These are phyloP conservation scores for Auriscalpium orientale DNA, from an alignment of 768 basidiomycete genomes.

Conservation along the genomic window DNA sequence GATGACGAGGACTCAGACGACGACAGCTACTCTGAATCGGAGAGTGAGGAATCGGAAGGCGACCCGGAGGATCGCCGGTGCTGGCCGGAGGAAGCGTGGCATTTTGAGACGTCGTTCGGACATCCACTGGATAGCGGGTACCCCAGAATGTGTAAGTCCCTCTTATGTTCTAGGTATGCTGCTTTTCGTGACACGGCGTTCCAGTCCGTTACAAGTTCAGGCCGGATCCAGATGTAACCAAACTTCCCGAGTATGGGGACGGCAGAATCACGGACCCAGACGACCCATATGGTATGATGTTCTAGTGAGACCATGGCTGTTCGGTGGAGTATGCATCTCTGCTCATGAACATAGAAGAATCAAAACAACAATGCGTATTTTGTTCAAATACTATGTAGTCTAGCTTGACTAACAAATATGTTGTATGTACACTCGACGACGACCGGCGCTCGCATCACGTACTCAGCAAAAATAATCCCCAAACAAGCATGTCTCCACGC, in stretches of 20 bases:
- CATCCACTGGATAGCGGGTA: slow-evolving; percentile 29
- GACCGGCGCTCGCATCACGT: too few species aligned
- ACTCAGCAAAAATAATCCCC: too few species aligned
- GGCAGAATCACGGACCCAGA: background rate
- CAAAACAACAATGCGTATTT: too few species aligned
- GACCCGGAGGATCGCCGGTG: slow-evolving; percentile 13
- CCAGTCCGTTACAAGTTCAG: background rate
- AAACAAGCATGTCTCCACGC: too few species aligned
- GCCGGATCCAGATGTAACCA: background rate
- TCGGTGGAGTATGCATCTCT: too few species aligned
- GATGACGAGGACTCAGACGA: slow-evolving; percentile 16
- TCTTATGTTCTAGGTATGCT: background rate
- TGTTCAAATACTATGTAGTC: too few species aligned
- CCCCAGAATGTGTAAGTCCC: slow-evolving; percentile 27
- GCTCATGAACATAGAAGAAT: too few species aligned
- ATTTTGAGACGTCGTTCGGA: slow-evolving; percentile 25
- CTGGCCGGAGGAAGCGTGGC: slow-evolving; percentile 26
- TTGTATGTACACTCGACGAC: too few species aligned
- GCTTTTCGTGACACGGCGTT: background rate
- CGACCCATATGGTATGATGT: too few species aligned
- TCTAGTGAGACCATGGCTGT: too few species aligned
- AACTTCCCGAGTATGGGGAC: background rate
- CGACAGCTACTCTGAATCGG: slow-evolving; percentile 7
- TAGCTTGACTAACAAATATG: too few species aligned
- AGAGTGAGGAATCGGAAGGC: background rate